Conservation (phyloP, 1,284 basidiomycete species). For the Chiua sp. region DNA sequence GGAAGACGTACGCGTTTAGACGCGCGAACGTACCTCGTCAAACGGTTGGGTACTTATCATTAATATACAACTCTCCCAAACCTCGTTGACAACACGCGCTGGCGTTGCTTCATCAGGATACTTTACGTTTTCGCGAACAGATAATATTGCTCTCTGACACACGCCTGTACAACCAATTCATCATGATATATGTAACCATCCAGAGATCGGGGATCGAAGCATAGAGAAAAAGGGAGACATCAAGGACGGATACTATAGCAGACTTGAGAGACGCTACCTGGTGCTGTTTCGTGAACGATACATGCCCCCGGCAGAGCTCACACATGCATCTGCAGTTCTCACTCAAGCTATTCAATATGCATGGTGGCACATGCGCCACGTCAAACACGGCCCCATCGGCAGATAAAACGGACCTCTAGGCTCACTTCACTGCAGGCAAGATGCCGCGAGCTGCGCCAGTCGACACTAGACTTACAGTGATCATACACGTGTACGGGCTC, state of each 20-base stretch:
- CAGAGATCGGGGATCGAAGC: conserved; percentile 5
- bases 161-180: conserved; percentile 57
- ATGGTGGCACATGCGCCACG: conserved; percentile 1
- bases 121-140: conserved; percentile 82
- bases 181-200: conserved; percentile 4
- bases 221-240: conserved; percentile 4
- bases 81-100: conserved; percentile 91
- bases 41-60: conserved; percentile 96
- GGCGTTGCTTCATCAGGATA: conserved; percentile 82
- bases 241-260: conserved; percentile 15
- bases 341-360: conserved; percentile 90
- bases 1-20: not conserved
- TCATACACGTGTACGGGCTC: conserved; percentile 98
- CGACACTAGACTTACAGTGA: conserved; percentile 92
- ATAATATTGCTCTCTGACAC: conserved; percentile 89
- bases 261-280: conserved; percentile 58
- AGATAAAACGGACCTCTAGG: conserved; percentile 6
- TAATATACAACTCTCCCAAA: conserved; percentile 97
- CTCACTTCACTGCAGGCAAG: conserved; percentile 95
- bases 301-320: conserved; percentile 78
- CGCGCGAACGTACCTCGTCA: conserved; percentile 77
- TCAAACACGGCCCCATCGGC: not conserved
- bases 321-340: conserved; percentile 90
- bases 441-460: conserved; percentile 91
- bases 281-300: conserved; percentile 91